phyloP scores from a whole-genome alignment of 2,329 filamentous ascomycete species.

The Graphium sp. region DNA sequence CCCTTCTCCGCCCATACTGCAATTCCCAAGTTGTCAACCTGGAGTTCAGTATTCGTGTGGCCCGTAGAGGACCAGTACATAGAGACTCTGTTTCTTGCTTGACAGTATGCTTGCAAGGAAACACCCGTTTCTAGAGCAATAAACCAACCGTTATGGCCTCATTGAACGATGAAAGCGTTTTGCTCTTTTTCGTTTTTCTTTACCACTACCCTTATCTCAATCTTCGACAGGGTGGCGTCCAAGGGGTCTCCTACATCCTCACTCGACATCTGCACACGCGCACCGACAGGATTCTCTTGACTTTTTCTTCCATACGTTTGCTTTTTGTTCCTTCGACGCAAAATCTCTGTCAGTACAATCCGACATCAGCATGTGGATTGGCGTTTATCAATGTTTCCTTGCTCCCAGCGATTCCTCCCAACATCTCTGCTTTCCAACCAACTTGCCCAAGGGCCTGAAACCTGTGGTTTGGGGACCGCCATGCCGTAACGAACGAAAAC shows the following conservation, averaged over 20 bases:
- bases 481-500: not conserved
- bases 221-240: not conserved
- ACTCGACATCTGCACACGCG: not conserved
- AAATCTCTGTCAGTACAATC: not conserved
- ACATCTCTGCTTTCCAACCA: too few species aligned
- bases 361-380: not conserved
- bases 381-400: not conserved
- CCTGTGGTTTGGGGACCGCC: not conserved
- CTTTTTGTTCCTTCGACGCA: not conserved
- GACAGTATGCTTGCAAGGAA: too few species aligned
- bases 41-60: too few species aligned
- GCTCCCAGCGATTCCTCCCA: too few species aligned
- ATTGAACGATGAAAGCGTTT: too few species aligned
- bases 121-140: too few species aligned
- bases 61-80: too few species aligned
- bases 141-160: too few species aligned
- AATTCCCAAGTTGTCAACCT: too few species aligned
- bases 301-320: not conserved
- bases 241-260: not conserved
- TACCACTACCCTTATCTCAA: not conserved
- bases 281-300: not conserved
- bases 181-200: not conserved
- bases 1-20: too few species aligned
- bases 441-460: too few species aligned
- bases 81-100: too few species aligned